Base-by-base conservation (phyloP, 139 green algal species). In the Chlamydomonas sphaeroides region DNA sequence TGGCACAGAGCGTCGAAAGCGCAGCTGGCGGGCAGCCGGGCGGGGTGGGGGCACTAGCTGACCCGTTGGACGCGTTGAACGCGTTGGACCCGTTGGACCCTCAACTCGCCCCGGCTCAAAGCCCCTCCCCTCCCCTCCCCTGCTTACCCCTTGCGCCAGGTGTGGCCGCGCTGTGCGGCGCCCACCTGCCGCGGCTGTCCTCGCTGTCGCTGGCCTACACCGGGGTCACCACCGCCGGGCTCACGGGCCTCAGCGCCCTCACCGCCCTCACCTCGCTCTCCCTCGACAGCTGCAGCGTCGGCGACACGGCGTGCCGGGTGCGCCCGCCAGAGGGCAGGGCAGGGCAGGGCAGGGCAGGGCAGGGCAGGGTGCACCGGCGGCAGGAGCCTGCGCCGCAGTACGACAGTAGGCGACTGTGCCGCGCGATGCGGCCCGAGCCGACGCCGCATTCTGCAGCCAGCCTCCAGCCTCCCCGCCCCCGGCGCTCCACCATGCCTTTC, bases 201-300 rank as follows among this genome's bases (percentile, higher is more conserved):
- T 59, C 38, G 25, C 59, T 80, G 5, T 56, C 59, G 30, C 42
- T 80, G n/a, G 51, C 74, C 33, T 80, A 80, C 74, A 80, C 74
- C 20, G 74, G 23, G 30, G 59, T 80, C 30, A 49, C 59, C n/a
- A 62, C 59, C 17, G 45, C 18, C 25, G 74, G 74, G 38, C 41
- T 80, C 30, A 42, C 59, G n/a, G 59, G 74, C 3, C 38, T 80
- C 18, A 42, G 39, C 18, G 39, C 74, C 1, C 59, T 80, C 17
- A 71, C 49, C 30, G 61, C 49, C 30, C 59, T 80, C 30, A 71
- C 74, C 15, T 18, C 21, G 33, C 59, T 80, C 20, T 59, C 23
- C 59, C 74, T 80, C 30, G 74, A 80, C 74, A 71, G 59, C 59
- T 80, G 74, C 74, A 3, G 11, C 1, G 74, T 80, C 39, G 74